phyloP scores from a whole-genome alignment of 2,329 filamentous ascomycete species.

The Sporothrix dimorphospora region DNA sequence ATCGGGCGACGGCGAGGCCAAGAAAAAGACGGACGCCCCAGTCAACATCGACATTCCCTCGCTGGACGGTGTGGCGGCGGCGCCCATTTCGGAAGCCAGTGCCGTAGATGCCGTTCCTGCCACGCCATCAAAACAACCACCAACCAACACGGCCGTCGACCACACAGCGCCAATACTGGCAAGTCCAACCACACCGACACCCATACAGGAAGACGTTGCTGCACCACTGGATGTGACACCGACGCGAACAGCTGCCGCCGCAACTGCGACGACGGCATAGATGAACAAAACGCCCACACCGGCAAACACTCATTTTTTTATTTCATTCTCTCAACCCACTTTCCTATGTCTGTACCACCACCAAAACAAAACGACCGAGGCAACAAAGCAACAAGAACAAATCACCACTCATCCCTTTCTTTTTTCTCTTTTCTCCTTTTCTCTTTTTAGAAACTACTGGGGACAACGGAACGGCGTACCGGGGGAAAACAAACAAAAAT shows the following conservation, averaged over 20 bases:
- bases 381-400: constrained; percentile 10
- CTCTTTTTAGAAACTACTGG: neutral
- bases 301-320: neutral
- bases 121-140: constrained; percentile 10
- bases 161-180: neutral
- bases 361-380: neutral
- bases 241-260: neutral
- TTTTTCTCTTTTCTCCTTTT: neutral
- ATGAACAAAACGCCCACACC: neutral
- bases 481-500: neutral
- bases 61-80: neutral
- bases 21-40: neutral
- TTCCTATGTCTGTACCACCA: constrained; percentile 21
- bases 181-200: neutral
- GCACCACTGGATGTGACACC: neutral
- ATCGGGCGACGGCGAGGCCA: neutral
- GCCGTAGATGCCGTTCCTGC: neutral
- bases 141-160: neutral
- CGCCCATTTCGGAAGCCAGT: neutral
- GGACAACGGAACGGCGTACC: constrained; percentile 3
- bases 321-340: neutral
- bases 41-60: neutral
- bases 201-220: neutral
- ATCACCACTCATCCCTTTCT: constrained; percentile 10
- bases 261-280: neutral